These are phyloP conservation scores for Massariosphaeria phaeospora DNA, from an alignment of 495 filamentous ascomycete genomes.

Conservation along the genomic window DNA sequence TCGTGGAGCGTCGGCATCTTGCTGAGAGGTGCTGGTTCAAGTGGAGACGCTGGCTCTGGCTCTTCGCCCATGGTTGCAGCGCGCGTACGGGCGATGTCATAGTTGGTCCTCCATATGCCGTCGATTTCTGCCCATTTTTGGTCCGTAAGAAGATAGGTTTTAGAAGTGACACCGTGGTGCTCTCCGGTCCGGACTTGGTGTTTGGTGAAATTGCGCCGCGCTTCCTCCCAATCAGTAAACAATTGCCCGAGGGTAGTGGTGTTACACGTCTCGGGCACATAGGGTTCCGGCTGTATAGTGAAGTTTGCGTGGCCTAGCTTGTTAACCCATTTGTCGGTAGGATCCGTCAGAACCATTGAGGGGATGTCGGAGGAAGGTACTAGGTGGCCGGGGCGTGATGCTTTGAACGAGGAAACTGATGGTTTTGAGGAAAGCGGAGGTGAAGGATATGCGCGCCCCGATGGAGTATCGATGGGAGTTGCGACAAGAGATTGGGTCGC, in stretches of 20 bases:
- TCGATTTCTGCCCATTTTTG: conserved; percentile 81
- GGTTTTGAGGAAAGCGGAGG: conserved; percentile 77
- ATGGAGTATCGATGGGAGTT: conserved; percentile 44
- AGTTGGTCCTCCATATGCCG: conserved; percentile 59
- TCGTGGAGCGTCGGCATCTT: conserved; percentile 59
- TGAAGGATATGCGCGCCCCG: conserved; percentile 53
- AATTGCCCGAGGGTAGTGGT: conserved; percentile 60
- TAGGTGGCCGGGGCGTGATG: conserved; percentile 39
- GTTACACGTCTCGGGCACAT: conserved; percentile 58
- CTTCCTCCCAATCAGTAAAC: conserved; percentile 72
- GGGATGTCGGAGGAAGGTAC: conserved; percentile 56
- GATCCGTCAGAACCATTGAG: conserved; percentile 57
- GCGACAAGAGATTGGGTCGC: conserved; percentile 44
- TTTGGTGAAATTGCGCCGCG: conserved; percentile 73
- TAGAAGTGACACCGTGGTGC: conserved; percentile 79
- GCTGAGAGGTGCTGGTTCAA: conserved; percentile 49
- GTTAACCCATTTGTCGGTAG: conserved; percentile 73
- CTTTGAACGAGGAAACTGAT: conserved; percentile 68
- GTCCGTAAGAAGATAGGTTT: conserved; percentile 73
- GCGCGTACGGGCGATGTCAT: conserved; percentile 54
- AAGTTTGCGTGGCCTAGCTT: conserved; percentile 89
- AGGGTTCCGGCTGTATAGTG: conserved; percentile 77
- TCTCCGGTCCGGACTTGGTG: conserved; percentile 80
- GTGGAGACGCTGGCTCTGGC: conserved; percentile 38
- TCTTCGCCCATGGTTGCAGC: conserved; percentile 40